Base-by-base conservation (phyloP, 371 early-diverging fungal species). In the Mortierella sp. region DNA sequence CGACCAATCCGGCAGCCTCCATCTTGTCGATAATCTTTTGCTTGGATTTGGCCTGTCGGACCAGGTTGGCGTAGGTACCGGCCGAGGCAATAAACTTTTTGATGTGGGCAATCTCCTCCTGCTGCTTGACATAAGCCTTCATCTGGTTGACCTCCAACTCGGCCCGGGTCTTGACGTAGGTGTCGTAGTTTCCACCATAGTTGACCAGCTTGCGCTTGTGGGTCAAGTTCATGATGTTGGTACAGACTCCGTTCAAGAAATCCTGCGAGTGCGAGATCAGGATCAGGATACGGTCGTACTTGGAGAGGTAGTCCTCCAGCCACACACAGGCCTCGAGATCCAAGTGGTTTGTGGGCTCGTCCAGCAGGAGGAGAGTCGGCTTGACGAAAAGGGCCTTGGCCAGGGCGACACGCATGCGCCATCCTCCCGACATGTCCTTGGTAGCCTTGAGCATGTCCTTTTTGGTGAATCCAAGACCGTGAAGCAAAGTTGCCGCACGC, bases 21-120 rank as follows among this genome's bases (percentile, higher is more conserved):
- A 99, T 99, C 91, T 99, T 99, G 90, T 99, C 99, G 61, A 99
- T 93, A 80, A 98, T 97, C 96, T 99, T 99, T 82, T 98, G 98
- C 89, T 97, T 97, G 67, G 97, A 96, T 90, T 99, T 99, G 68
- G 98, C 99, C 88, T 98, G 99, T 74, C 96, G 92, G 66, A 99
- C 98, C 92, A 99, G 93, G 90, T 98, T 99, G 80, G 99, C 96
- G 91, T 96, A 99, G 67, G 98, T 98, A 96, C 99, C 99, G 79
- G 98, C 98, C 41, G 98, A 96, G 45, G 98, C 97, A 86, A 99
- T 97, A 89, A 99, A 99, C 90, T 96, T 95, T 86, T 98, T 97
- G 88, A 99, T 97, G 89, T 99, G 97, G 34, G 94, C 98, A 86
- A 98, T 99, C 90, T 99, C 99, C 74, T 93, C 97, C 88, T 98